Base-by-base conservation (phyloP, 805 yeast species). In the Groenewaldozyma salmanticensis region DNA sequence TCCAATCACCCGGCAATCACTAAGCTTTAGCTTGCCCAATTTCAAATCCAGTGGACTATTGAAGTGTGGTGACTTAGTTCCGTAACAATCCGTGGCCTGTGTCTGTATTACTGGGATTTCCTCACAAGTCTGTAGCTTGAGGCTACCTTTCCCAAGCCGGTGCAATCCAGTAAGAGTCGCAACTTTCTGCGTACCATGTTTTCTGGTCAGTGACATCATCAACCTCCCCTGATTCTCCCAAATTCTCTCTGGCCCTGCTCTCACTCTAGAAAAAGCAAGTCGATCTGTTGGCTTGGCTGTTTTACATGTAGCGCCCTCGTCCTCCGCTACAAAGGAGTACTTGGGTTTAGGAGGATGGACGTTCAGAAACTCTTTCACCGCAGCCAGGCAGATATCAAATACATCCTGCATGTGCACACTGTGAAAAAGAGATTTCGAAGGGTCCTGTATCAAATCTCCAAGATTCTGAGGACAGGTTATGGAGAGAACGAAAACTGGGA, bases 1-100 rank as follows among this genome's bases (percentile, higher is more conserved):
- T 5, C 52, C 42, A 17, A 59, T 48, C 3, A 55, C 51, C 9
- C 17, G 19, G 21, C 50, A 45, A 13, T 31, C 6, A 7, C 31
- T 19, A n/a, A 50, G 37, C 13, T 31, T 31, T 20, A 20, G 32
- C 21, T 36, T 47, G n/a, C 34, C 17, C n/a, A 49, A 31, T 38
- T 39, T 44, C 20, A 38, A 27, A n/a, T 19, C 38, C 31, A 20
- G 24, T 33, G 19, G 11, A 5, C n/a, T 15, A n/a, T 16, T 34
- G 17, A 27, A 36, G 17, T 34, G 18, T 18, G 36, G 31, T 22
- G 33, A 22, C 38, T 15, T 31, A 17, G 6, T 24, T 6, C 15
- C 20, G 15, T 15, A n/a, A 32, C 15, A 16, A n/a, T 29, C 43
- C 3, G 38, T 22, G 6, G 42, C 38, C 15, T 27, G 13, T 7